Evolutionary conservation across 163 green algal species (phyloP), one percentile per base, ranked within the genome.

Genomic region (Scenedesmus sp.): DNA sequence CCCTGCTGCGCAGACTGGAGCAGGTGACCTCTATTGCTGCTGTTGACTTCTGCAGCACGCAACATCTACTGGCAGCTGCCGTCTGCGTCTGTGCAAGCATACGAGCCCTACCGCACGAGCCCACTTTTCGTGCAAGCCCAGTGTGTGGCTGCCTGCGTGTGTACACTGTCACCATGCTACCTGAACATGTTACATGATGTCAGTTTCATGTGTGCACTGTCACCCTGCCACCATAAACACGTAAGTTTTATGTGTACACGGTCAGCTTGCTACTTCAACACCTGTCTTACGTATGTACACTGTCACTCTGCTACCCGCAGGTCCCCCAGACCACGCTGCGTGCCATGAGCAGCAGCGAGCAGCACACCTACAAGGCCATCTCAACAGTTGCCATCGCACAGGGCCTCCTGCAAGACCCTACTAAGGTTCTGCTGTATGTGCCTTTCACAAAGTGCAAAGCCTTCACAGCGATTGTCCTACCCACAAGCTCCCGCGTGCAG

Each of bases 391-490:
- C 87, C 15, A 52, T 54, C n/a, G 87, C 87, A 54, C 87, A 91
- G 76, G 83, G 67, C 15, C n/a, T 52, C 57, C 87, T 91, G 3
- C 20, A 76, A 16, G 52, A 87, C 20, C 76, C 87, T 9, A 77
- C n/a, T 57, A 86, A 79, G 18, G 55, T 79, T 9, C 76, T 87
- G 57, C 57, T 91, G 57, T 91, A 87, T 18, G 87, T 91, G 20
- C 87, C 87, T 18, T 91, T 82, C 87, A 91, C 87, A 6, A 77
- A 86, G 20, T 87, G 55, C 12, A 13, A 9, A 12, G 46, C 55
- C 9, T 91, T 91, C 87, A 91, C 87, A 7, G 87, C 87, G 55
- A n/a, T 87, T 5, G 76, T 91, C 2, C 87, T 91, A 57, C 74
- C 87, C 8, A 64, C 87, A 54, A 83, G 66, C 56, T 70, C 73